phyloP scores from a whole-genome alignment of 257 asterid species.

The Paulownia fortunei region DNA sequence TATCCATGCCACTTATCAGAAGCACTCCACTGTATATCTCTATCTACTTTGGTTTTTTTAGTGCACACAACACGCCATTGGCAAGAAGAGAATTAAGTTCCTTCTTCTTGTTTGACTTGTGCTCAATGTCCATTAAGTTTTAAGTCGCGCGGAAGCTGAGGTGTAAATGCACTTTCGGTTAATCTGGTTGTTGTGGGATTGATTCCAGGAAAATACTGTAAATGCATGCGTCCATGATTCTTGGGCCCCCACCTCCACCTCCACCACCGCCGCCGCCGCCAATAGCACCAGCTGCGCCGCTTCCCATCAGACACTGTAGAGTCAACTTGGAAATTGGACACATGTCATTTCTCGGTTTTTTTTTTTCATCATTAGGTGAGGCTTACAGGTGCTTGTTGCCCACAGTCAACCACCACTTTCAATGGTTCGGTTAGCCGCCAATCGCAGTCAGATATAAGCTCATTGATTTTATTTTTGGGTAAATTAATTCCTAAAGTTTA shows the following conservation, averaged over 20 bases:
- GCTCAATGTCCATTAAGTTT: not conserved
- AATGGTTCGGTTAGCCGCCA: no score
- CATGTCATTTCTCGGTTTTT: no score
- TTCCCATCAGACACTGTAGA: not conserved
- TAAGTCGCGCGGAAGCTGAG: not conserved
- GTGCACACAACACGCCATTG: not conserved
- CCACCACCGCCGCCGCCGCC: not conserved
- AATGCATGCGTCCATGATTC: not conserved
- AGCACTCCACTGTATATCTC: no score
- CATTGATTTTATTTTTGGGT: no score
- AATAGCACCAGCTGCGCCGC: not conserved
- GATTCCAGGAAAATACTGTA: not conserved
- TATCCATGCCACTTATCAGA: no score
- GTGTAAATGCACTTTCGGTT: not conserved
- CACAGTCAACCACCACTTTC: no score
- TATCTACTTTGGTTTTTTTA: no score
- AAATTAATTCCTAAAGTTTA: no score
- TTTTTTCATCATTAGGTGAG: no score
- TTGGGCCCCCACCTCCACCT: not conserved
- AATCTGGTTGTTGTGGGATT: not conserved
- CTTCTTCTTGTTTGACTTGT: not conserved
- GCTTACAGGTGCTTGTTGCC: no score
- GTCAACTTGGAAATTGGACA: not conserved
- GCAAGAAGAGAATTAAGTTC: not conserved
- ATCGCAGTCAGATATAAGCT: no score